These are phyloP conservation scores for Pyronema omphalodes DNA, from an alignment of 495 filamentous ascomycete species.

Conservation along the genomic window DNA sequence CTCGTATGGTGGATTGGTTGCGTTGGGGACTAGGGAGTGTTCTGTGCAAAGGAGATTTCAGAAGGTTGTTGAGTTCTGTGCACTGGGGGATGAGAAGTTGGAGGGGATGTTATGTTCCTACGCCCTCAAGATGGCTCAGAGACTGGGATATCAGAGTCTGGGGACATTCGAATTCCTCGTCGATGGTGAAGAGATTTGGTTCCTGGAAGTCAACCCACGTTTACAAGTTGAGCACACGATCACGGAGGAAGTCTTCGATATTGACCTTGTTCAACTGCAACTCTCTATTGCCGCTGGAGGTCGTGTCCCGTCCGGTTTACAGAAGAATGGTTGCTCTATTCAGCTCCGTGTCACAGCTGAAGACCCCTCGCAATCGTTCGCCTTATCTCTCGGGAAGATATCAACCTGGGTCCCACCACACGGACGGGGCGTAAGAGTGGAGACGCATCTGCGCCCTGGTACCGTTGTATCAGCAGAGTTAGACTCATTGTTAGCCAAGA, in stretches of 20 bases:
- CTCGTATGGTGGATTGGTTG: constrained; percentile 31
- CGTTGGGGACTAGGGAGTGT: constrained; percentile 41
- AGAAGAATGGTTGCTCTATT: background rate
- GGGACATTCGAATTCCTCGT: constrained; percentile 50
- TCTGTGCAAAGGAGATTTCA: constrained; percentile 40
- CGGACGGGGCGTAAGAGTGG: constrained; percentile 35
- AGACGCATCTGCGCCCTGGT: constrained; percentile 27
- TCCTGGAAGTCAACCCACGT: constrained; percentile 51
- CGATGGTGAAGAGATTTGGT: constrained; percentile 42
- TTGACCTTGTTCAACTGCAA: constrained; percentile 37
- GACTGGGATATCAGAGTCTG: constrained; percentile 36
- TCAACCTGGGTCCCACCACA: constrained; percentile 31
- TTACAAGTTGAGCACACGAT: constrained; percentile 51
- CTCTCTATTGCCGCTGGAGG: background rate
- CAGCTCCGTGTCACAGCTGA: constrained; percentile 19
- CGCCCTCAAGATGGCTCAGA: constrained; percentile 30
- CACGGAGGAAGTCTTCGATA: constrained; percentile 40
- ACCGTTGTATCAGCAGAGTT: background rate
- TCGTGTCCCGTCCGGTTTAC: background rate
- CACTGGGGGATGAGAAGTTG: constrained; percentile 26
- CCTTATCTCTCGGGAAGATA: constrained; percentile 31
- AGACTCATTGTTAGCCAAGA: background rate
- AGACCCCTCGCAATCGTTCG: constrained; percentile 12
- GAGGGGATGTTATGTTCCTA: constrained; percentile 28
- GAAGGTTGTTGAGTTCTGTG: constrained; percentile 34